Evolutionary conservation across 148 eudicot species (phyloP), one percentile per base, ranked within the genome.

Genomic region (Bassia scoparia): DNA sequence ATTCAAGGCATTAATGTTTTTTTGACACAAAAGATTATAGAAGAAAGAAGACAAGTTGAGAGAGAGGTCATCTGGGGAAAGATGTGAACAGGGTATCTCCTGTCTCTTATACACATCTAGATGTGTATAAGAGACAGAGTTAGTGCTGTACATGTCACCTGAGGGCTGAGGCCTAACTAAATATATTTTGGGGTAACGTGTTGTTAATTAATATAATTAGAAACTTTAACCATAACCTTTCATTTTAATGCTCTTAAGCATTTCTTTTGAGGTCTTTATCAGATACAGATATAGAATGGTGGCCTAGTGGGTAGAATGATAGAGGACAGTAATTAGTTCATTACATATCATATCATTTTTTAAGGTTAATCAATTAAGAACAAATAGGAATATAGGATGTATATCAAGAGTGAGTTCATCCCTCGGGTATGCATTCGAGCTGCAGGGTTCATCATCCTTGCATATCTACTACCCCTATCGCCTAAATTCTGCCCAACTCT

Each of bases 91-190:
- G 69, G 41, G 54, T 17, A 69, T 43, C 67, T 55, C 43, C 43
- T 38, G 64, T 58, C 24, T 54, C 23, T 26, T 24, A 54, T 54
- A n/a, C n/a, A n/a, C n/a, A n/a, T n/a, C n/a, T n/a, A n/a, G n/a
- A n/a, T n/a, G n/a, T n/a, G n/a, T n/a, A n/a, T n/a, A n/a, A n/a
- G n/a, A n/a, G n/a, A n/a, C n/a, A 43, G 6, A 29, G 66, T 55
- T 64, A 77, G 80, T 71, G 80, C 58, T 56, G 48, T 77, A 64
- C 80, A 70, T 64, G 75, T 77, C 80, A 77, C 80, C 80, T 71
- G 58, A 71, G 49, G 71, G 71, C 80, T 71, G 58, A 71, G 58
- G 71, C 80, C 75, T 71, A 77, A 77, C 75, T 70, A 4, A 7
- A 33, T 18, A 52, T 77, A 49, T 61, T 21, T 50, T 60, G 44